Conservation (phyloP, 371 early-diverging fungal genomes). For the Nosema muscidifuracis region DNA sequence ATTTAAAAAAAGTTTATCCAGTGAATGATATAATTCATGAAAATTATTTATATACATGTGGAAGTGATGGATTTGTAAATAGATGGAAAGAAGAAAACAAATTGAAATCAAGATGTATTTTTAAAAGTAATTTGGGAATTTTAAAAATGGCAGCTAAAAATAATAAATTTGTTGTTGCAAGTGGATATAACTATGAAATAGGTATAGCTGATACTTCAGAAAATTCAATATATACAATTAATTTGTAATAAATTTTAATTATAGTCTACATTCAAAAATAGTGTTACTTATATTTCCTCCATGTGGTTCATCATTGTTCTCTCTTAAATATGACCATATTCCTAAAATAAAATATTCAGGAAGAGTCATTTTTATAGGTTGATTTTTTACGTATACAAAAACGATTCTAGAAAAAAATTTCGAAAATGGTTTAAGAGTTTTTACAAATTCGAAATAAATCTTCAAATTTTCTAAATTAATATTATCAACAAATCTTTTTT, state of each 20-base stretch:
- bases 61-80: conserved; percentile 21
- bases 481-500: background rate
- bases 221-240: conserved; percentile 1
- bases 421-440: background rate
- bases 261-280: too few species aligned
- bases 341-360: conserved; percentile 7
- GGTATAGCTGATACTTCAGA: background rate
- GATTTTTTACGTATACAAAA: background rate
- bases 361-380: background rate
- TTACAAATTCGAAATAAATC: background rate
- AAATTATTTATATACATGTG: conserved; percentile 12
- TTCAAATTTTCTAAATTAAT: background rate
- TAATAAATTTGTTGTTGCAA: background rate
- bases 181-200: conserved; percentile 14
- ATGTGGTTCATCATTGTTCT: background rate
- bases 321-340: conserved; percentile 3
- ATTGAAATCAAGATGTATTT: background rate
- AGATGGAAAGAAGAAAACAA: conserved; percentile 16
- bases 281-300: background rate
- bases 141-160: background rate
- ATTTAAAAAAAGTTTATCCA: conserved; percentile 29
- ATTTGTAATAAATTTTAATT: too few species aligned
- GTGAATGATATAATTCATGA: conserved; percentile 12
- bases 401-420: background rate
- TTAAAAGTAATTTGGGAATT: background rate